A percentile compares a stretch with the other conserved stretches of the same genome.
Conservation (phyloP, 768 basidiomycete species). For the Kwoniella mangroviensis region DNA sequence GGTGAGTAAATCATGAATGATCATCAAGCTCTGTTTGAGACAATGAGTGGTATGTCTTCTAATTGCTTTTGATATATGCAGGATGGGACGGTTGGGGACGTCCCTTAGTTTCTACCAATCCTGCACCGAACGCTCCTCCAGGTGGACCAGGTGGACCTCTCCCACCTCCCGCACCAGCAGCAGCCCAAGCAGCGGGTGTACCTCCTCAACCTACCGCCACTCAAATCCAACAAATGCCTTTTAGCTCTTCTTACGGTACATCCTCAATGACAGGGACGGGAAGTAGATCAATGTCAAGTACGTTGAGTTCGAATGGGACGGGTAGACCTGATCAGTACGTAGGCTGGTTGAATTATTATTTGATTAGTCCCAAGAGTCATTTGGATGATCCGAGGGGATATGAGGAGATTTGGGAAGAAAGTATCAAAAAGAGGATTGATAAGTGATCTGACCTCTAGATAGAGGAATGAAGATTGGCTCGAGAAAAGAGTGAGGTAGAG, state of each 20-base stretch:
- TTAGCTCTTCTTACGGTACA: slow-evolving; percentile 11
- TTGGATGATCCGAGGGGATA: slow-evolving; percentile 27
- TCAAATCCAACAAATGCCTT: slow-evolving; percentile 36
- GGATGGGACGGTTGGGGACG: slow-evolving; percentile 55
- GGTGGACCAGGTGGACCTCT: slow-evolving; percentile 9
- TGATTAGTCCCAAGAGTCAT: slow-evolving; percentile 10
- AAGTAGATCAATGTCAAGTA: slow-evolving; percentile 3
- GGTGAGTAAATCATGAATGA: slow-evolving; percentile 27
- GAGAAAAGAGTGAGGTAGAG: not conserved
- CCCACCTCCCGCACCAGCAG: slow-evolving; percentile 1
- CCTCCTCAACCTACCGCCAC: not conserved
- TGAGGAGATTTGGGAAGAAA: slow-evolving; percentile 18
- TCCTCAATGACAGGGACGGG: not conserved
- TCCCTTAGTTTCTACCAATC: slow-evolving; percentile 34
- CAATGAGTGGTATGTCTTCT: too few species aligned
- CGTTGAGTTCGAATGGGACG: slow-evolving; percentile 17
- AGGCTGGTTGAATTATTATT: slow-evolving; percentile 33
- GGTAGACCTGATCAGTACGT: slow-evolving; percentile 53
- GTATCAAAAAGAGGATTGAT: slow-evolving; percentile 5
- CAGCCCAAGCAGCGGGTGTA: slow-evolving; percentile 6
- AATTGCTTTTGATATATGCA: not conserved
- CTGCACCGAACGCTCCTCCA: slow-evolving; percentile 16
- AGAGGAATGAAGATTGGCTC: not conserved
- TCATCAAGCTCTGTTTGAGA: not conserved
- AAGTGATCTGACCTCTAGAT: not conserved